phyloP scores from a whole-genome alignment of 805 yeast species.

The Yamadazyma endophytica region DNA sequence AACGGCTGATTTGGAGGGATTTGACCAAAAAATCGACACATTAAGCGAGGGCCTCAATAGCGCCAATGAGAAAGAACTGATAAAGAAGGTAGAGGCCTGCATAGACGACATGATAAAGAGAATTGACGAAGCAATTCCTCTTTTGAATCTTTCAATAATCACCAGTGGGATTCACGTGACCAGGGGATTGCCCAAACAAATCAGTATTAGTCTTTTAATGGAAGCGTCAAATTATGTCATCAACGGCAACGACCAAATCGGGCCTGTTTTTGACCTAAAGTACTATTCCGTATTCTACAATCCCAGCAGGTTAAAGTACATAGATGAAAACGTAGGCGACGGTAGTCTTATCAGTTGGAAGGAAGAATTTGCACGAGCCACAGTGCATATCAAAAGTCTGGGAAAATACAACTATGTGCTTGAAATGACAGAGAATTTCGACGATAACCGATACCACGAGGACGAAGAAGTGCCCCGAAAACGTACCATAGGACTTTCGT shows the following conservation, averaged over 20 bases:
- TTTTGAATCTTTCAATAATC: constrained; percentile 58
- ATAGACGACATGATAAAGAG: constrained; percentile 45
- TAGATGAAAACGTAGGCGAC: constrained; percentile 15
- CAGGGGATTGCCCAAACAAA: constrained; percentile 58
- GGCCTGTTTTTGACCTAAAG: constrained; percentile 56
- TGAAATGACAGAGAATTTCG: constrained; percentile 50
- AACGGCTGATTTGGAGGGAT: constrained; percentile 52
- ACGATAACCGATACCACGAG: constrained; percentile 74
- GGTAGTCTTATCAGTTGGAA: constrained; percentile 60
- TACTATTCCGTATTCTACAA: constrained; percentile 62
- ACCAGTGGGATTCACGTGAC: constrained; percentile 64
- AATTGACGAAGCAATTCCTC: constrained; percentile 67
- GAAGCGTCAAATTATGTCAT: constrained; percentile 44
- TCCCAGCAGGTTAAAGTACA: constrained; percentile 37
- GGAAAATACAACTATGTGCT: constrained; percentile 40
- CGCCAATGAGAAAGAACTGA: constrained; percentile 31
- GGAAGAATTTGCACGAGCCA: constrained; percentile 61
- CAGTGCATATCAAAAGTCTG: constrained; percentile 30
- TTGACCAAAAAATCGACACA: constrained; percentile 46
- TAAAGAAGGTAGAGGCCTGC: constrained; percentile 44
- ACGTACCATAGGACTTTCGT: constrained; percentile 31
- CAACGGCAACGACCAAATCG: constrained; percentile 33
- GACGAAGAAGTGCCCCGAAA: constrained; percentile 40
- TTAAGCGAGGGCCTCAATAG: constrained; percentile 29
- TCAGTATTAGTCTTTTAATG: constrained; percentile 28